Base-by-base conservation (phyloP, 192 early-diverging fungal genomes). In the Coemansia sp. region DNA sequence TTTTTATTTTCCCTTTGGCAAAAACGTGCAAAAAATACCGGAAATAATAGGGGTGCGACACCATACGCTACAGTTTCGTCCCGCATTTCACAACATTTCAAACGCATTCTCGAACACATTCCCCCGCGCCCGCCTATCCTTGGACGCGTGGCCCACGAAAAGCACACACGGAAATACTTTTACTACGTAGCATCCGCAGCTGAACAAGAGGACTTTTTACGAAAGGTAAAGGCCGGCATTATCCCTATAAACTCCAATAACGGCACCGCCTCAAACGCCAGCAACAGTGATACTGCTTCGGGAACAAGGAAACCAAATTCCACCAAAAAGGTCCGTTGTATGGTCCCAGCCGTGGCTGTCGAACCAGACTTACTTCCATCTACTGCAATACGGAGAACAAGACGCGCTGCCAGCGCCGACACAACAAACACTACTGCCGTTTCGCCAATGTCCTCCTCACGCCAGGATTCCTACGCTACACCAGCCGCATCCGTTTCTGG, bases 21-120 rank as follows among this genome's bases (percentile, higher is more conserved):
- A 8, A 40, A 40, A 13, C 9, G 16, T 15, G 39, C 39, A 13
- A 40, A 40, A 1, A 40, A 40, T 15, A 40, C 39, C 16, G 9
- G 9, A 23, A 53, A 20, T 23, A 59, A 39, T 79, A 79, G 92
- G 37, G 92, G 93, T 33, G 85, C 87, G 35, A 94, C 93, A 20
- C 92, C 93, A 25, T 92, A 90, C 77, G 93, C 92, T 2, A 94
- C 93, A 20, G 93, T 94, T 26, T 93, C 92, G 12, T 94, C 92
- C 37, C 86, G 92, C 37, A 94, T 94, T 68, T 93, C 92, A 2
- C 91, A 94, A 68, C 93, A 94, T 66, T 94, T 93, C 61, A 92
- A 92, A 66, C 87, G 91, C 49, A 87, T 88, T 34, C 81, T 89
- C 25, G 91, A 93, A 45, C 88, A 90, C 70, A 82, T 84, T 25